A percentile compares a stretch with the other conserved stretches of the same genome.
phyloP scores from a whole-genome alignment of 345 rosid genomes.

The Dovyalis caffra region DNA sequence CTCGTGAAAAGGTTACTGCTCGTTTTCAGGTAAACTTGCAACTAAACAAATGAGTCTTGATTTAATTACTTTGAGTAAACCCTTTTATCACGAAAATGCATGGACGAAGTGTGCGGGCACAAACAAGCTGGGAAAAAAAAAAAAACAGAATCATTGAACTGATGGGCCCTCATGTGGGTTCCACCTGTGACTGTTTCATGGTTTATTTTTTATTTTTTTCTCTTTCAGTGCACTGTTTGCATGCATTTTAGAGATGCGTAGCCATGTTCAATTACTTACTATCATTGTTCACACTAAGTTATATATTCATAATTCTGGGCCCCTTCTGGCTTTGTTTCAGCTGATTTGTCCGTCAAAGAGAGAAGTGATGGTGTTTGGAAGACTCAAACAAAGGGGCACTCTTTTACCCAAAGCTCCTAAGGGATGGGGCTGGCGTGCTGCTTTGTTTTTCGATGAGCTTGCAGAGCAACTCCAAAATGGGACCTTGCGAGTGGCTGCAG shows the following conservation, averaged over 20 bases:
- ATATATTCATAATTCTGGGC: neutral
- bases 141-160: no score
- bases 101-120: no score
- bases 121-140: no score
- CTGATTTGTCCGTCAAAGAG: conserved; percentile 93
- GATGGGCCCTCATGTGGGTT: no score
- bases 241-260: neutral
- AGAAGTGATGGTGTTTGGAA: conserved; percentile 88
- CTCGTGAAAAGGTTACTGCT: conserved; percentile 92
- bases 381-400: conserved; percentile 81
- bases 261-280: neutral
- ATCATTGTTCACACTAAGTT: neutral
- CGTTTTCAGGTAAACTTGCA: conserved; percentile 78
- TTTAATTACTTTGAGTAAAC: no score
- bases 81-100: no score
- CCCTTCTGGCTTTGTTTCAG: conserved; percentile 29
- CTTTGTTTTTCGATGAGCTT: conserved; percentile 83
- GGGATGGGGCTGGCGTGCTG: conserved; percentile 99
- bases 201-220: no score
- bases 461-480: conserved; percentile 86
- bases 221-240: no score
- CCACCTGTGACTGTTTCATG: no score
- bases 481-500: conserved; percentile 72
- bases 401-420: conserved; percentile 96
- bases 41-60: neutral